Conservation (phyloP, 305 asterid species). For the Euphrasia arctica region DNA sequence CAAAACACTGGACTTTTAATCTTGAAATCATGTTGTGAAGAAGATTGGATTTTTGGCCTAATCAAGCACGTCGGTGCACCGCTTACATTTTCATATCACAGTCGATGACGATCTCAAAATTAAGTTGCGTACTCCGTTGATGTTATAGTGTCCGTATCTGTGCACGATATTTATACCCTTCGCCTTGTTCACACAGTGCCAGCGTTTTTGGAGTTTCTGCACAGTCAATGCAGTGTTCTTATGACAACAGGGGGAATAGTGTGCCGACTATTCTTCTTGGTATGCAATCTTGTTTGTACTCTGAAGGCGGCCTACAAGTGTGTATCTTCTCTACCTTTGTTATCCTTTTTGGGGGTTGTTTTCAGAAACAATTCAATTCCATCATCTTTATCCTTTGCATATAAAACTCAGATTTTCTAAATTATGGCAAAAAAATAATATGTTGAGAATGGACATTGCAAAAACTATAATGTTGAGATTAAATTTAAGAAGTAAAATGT, state of each 20-base stretch:
- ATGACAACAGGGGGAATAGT: constrained; percentile 72
- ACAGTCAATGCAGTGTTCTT: constrained; percentile 81
- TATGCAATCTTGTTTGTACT: constrained; percentile 67
- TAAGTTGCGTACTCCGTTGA: background rate
- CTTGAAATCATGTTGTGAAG: background rate
- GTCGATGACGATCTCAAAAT: too few species aligned
- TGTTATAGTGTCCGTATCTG: background rate
- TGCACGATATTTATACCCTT: background rate
- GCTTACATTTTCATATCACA: too few species aligned
- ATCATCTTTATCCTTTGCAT: too few species aligned
- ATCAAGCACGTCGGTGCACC: too few species aligned
- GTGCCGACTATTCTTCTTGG: constrained; percentile 75
- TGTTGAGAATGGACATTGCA: too few species aligned
- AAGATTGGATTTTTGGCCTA: too few species aligned
- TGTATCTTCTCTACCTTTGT: background rate
- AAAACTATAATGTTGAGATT: too few species aligned
- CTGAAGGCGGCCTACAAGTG: constrained; percentile 78
- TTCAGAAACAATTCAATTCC: too few species aligned
- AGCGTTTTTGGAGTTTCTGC: constrained; percentile 87
- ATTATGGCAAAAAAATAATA: too few species aligned
- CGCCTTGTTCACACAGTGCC: constrained; percentile 37
- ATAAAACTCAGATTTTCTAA: too few species aligned
- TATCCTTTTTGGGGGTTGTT: background rate
- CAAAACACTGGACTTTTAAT: background rate
- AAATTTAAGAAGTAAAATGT: too few species aligned